These are phyloP conservation scores for Afroboletus lepidellus DNA, from an alignment of 1,284 basidiomycete genomes.

Conservation along the genomic window DNA sequence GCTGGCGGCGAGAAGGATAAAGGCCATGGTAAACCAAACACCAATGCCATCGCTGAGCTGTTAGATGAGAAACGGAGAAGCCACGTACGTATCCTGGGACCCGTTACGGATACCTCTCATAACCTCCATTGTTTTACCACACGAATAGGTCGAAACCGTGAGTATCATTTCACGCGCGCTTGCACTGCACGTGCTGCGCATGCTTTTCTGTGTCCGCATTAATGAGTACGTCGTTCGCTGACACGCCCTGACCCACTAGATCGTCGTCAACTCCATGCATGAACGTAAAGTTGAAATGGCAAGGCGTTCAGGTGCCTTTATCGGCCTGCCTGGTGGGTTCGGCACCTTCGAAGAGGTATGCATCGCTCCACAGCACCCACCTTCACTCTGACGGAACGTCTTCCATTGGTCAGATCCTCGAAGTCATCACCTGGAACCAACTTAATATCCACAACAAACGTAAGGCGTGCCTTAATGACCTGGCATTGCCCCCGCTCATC, in stretches of 20 bases:
- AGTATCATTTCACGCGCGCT: conserved; percentile 17
- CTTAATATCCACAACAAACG: conserved; percentile 87
- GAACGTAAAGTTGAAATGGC: conserved; percentile 91
- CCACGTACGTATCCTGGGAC: conserved; percentile 36
- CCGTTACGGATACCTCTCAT: not conserved
- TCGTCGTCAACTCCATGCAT: conserved; percentile 87
- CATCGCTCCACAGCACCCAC: not conserved
- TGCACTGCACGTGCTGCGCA: conserved; percentile 10
- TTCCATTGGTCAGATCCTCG: conserved; percentile 57
- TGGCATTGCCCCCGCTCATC: not conserved
- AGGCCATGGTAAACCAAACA: conserved; percentile 29
- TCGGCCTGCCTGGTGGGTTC: conserved; percentile 87
- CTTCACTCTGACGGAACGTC: conserved; percentile 3
- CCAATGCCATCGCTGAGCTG: conserved; percentile 31
- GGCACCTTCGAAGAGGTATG: conserved; percentile 89
- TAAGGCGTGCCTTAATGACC: conserved; percentile 36
- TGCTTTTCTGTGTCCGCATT: not conserved
- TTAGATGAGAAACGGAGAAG: conserved; percentile 44
- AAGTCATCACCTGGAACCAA: conserved; percentile 91
- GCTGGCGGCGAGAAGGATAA: conserved; percentile 63
- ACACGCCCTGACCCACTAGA: conserved; percentile 34
- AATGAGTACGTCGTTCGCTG: conserved; percentile 4
- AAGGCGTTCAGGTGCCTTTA: conserved; percentile 70
- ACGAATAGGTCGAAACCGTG: conserved; percentile 50
- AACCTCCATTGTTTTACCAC: conserved; percentile 13